phyloP scores from a whole-genome alignment of 1,284 basidiomycete genomes.

The Hypsizygus ulmarius region DNA sequence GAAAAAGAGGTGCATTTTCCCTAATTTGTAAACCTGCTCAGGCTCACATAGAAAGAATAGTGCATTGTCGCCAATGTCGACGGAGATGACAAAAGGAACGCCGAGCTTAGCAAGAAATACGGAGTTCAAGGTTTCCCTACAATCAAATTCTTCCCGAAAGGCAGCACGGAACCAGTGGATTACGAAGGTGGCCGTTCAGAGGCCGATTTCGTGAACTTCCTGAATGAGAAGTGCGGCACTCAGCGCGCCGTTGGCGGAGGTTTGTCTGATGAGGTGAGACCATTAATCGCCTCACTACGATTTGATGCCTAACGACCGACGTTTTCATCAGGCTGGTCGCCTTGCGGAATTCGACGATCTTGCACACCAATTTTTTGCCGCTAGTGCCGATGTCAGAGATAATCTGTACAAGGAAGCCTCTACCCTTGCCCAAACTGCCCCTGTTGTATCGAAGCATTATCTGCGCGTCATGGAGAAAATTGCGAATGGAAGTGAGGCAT shows the following conservation, averaged over 20 bases:
- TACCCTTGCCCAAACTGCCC: conserved; percentile 42
- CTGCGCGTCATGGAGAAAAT: conserved; percentile 91
- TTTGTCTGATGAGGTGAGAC: conserved; percentile 66
- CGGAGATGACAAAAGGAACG: conserved; percentile 83
- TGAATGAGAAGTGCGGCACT: conserved; percentile 90
- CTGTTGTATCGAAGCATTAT: conserved; percentile 76
- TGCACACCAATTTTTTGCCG: conserved; percentile 75
- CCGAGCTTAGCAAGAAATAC: conserved; percentile 72
- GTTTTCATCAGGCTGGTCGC: conserved; percentile 67
- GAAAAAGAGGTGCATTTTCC: conserved; percentile 65
- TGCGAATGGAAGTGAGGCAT: conserved; percentile 66
- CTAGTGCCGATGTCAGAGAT: conserved; percentile 53
- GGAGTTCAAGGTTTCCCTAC: conserved; percentile 82
- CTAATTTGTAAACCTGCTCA: neutral
- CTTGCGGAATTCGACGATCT: conserved; percentile 76
- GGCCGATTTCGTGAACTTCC: conserved; percentile 65
- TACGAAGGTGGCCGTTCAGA: conserved; percentile 74
- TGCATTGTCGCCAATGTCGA: conserved; percentile 90
- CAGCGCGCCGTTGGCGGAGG: conserved; percentile 80
- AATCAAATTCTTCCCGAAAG: conserved; percentile 92
- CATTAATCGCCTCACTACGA: conserved; percentile 3
- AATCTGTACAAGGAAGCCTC: conserved; percentile 65
- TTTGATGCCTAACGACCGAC: conserved; percentile 1
- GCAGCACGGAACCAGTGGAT: conserved; percentile 50
- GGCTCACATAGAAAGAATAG: conserved; percentile 33